phyloP scores from a whole-genome alignment of 441 rosid genomes.

The Erodium chrysanthum region DNA sequence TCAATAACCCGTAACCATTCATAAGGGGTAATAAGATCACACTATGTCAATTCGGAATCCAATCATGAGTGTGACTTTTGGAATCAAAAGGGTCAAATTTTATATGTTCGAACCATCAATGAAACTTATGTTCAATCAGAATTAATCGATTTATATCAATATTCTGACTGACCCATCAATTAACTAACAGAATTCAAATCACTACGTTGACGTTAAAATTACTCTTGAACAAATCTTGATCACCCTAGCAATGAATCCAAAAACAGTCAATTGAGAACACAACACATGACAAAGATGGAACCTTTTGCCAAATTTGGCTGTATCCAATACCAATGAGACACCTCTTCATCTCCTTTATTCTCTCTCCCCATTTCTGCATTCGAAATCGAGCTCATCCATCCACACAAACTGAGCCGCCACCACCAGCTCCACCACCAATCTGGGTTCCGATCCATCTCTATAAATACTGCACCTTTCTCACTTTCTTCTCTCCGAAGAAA shows the following conservation, averaged over 20 bases:
- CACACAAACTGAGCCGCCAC: not conserved
- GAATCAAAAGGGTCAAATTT: no score
- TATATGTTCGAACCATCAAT: no score
- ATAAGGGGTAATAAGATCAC: no score
- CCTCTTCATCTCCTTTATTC: constrained; percentile 8
- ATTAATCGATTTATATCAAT: no score
- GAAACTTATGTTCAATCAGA: no score
- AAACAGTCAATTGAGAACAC: not conserved
- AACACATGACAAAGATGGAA: constrained; percentile 6
- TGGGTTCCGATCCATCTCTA: not conserved
- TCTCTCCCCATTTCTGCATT: not conserved
- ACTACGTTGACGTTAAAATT: no score
- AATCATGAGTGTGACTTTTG: no score
- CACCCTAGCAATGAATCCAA: not conserved
- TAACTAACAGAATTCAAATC: no score
- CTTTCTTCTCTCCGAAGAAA: constrained; percentile 23
- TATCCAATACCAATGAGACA: constrained; percentile 19
- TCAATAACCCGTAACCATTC: no score
- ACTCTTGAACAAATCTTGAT: no score
- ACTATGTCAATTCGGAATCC: no score
- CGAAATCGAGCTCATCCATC: constrained; percentile 12
- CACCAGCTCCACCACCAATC: not conserved
- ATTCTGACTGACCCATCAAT: no score
- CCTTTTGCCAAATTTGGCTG: not conserved
- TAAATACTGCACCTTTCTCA: constrained; percentile 7